Conservation (phyloP, 2,329 filamentous ascomycete species). For the Parastagonospora nodorum region DNA sequence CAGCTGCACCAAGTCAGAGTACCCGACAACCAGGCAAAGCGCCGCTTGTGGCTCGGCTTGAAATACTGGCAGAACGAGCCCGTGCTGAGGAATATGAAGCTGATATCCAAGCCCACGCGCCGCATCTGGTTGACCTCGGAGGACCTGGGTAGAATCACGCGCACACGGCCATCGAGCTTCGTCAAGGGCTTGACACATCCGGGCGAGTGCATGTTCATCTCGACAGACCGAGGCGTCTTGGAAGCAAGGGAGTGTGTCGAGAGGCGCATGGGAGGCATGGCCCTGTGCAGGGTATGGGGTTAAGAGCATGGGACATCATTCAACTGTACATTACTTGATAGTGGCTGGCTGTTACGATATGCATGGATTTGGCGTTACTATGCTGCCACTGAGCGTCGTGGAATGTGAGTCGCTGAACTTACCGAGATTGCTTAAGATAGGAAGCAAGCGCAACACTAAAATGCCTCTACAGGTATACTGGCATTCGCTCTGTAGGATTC, state of each 20-base stretch:
- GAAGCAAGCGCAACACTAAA: too few relatives aligned
- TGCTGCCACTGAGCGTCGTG: too few relatives aligned
- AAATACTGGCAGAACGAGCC: constrained; percentile 89
- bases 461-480: too few relatives aligned
- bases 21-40: constrained; percentile 68
- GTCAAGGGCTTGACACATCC: constrained; percentile 74
- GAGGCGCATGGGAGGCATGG: constrained; percentile 77
- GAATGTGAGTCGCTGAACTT: too few relatives aligned
- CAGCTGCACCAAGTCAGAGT: constrained; percentile 32
- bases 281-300: constrained; percentile 70
- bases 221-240: constrained; percentile 76
- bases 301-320: background rate
- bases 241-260: constrained; percentile 83
- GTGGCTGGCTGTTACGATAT: too few relatives aligned
- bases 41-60: constrained; percentile 84
- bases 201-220: constrained; percentile 82
- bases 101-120: constrained; percentile 77
- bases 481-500: too few relatives aligned
- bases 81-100: constrained; percentile 69
- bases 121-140: constrained; percentile 68
- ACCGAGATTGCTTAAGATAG: too few relatives aligned
- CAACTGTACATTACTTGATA: too few relatives aligned
- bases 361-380: too few relatives aligned
- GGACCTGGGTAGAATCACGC: constrained; percentile 67
- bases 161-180: constrained; percentile 69